Percentiles rank a stretch among this genome's conserved stretches.
Evolutionary conservation across 345 rosid species (phyloP).

Genomic region (Physaria fendleri): DNA sequence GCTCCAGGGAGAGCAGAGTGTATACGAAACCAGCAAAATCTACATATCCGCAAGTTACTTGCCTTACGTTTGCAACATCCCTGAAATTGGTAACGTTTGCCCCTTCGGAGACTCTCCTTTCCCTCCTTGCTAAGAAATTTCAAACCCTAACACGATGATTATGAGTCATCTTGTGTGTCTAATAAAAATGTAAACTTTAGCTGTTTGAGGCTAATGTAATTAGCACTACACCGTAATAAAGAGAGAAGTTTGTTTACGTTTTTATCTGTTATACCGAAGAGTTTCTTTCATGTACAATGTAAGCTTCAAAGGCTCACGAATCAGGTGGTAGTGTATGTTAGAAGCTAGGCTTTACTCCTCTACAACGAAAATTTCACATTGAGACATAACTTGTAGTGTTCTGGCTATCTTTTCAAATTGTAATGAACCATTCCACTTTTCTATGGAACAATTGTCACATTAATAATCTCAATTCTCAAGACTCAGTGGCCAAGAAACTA

Average conservation of each 20-base stretch:
- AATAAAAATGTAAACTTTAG: neutral
- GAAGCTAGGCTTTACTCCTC: too few relatives aligned
- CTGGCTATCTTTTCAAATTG: too few relatives aligned
- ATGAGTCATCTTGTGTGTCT: conserved; percentile 1
- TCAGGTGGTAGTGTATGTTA: too few relatives aligned
- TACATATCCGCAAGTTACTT: conserved; percentile 1
- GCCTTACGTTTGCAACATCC: conserved; percentile 16
- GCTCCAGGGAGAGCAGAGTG: conserved; percentile 2
- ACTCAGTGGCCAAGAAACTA: too few relatives aligned
- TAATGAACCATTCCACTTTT: too few relatives aligned
- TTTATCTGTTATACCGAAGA: too few relatives aligned
- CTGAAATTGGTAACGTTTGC: conserved; percentile 6
- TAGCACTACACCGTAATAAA: conserved; percentile 8
- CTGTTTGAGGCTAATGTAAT: conserved; percentile 15
- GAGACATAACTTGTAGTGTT: too few relatives aligned
- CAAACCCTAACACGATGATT: neutral
- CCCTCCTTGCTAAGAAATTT: conserved; percentile 18
- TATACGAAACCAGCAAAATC: neutral
- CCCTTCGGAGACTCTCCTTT: conserved; percentile 6
- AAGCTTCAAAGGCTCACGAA: too few relatives aligned
- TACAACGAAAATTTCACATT: too few relatives aligned
- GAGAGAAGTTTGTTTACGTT: neutral
- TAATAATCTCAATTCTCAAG: too few relatives aligned
- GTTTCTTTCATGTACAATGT: too few relatives aligned
- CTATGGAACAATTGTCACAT: too few relatives aligned